Evolutionary conservation across 139 green algal species (phyloP).

Genomic region (Picochlorum sp.): DNA sequence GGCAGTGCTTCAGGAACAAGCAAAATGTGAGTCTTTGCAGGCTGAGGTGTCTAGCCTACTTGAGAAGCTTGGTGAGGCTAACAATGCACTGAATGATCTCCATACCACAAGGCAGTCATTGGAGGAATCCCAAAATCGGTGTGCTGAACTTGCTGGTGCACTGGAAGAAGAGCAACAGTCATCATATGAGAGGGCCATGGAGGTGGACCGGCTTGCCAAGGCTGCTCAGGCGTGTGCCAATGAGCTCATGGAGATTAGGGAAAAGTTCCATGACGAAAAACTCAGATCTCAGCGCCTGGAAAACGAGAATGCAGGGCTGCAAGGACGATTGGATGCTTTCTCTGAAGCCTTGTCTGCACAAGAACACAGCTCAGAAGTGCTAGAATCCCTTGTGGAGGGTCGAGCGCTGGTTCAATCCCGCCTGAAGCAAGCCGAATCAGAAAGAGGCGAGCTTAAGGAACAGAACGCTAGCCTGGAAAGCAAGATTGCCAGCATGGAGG

Average conservation of each 20-base stretch:
- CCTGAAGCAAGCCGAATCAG: conserved; percentile 5
- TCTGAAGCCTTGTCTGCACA: conserved; percentile 15
- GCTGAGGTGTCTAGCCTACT: background rate
- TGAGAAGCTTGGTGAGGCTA: background rate
- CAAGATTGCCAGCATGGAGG: background rate
- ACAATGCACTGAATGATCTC: background rate
- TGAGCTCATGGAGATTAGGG: conserved; percentile 6
- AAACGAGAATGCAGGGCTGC: conserved; percentile 9
- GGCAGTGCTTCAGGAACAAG: background rate
- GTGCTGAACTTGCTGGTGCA: conserved; percentile 3
- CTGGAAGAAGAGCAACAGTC: conserved; percentile 5
- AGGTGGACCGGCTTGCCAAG: background rate
- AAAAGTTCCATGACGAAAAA: background rate
- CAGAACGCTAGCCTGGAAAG: background rate
- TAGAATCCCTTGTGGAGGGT: conserved; percentile 19
- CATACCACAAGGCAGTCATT: background rate
- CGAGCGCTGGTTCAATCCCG: conserved; percentile 10
- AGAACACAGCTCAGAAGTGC: conserved; percentile 11
- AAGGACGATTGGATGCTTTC: conserved; percentile 7
- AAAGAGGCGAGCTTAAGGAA: background rate
- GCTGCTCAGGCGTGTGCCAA: conserved; percentile 1
- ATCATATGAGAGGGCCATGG: background rate
- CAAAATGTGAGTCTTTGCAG: background rate
- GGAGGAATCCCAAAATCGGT: conserved; percentile 9
- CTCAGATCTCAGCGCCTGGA: background rate